Evolutionary conservation across 345 rosid species (phyloP).

Genomic region (Populus nigra): DNA sequence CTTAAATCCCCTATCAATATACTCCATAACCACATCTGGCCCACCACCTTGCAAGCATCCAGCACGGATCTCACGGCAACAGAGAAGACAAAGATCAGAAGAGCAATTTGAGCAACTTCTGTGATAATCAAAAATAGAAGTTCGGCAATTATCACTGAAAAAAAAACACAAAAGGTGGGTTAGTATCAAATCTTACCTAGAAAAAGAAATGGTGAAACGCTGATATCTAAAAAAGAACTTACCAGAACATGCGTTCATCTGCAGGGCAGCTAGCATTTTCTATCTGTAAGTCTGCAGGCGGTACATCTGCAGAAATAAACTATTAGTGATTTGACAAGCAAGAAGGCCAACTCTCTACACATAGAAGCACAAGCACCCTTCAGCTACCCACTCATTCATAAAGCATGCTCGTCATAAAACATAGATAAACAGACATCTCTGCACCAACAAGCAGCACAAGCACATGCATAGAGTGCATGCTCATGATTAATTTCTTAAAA

Average conservation of each 20-base stretch:
- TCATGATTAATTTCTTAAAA: no score
- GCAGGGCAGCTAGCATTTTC: slow-evolving; percentile 12
- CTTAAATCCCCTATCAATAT: slow-evolving; percentile 19
- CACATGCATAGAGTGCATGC: no score
- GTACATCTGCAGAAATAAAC: slow-evolving; percentile 23
- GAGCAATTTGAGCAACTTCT: slow-evolving; percentile 25
- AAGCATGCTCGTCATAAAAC: neutral
- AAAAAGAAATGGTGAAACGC: neutral
- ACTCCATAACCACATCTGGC: slow-evolving; percentile 15
- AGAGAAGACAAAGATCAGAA: slow-evolving; percentile 28
- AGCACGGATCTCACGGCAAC: slow-evolving; percentile 28
- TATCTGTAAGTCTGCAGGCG: slow-evolving; percentile 15
- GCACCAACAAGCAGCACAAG: no score
- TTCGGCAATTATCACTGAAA: slow-evolving; percentile 56
- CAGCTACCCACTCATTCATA: neutral
- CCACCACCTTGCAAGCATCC: slow-evolving; percentile 13
- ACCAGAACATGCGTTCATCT: slow-evolving; percentile 46
- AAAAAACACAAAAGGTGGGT: neutral
- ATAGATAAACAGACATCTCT: neutral
- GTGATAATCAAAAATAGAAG: slow-evolving; percentile 38
- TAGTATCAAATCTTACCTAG: neutral
- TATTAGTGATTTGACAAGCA: neutral
- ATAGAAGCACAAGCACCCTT: neutral
- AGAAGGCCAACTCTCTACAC: neutral
- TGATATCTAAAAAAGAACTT: neutral